These are phyloP conservation scores for Medicago truncatula DNA, from an alignment of 306 rosid species.

Conservation along the genomic window MtrunA17r5.0-ANR NC_053045.1:59309501-59310000, in stretches of 20 bases:
- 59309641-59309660: conserved; percentile 99
- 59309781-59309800: conserved; percentile 38
- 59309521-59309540: conserved; percentile 76
- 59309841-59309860: conserved; percentile 77
- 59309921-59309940: background rate
- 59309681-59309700: background rate
- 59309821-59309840: conserved; percentile 89
- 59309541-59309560: conserved; percentile 70
- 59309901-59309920: conserved; percentile 2
- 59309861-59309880: conserved; percentile 69
- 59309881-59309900: background rate
- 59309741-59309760: conserved; percentile 73
- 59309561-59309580: conserved; percentile 46
- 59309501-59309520: conserved; percentile 7
- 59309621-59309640: conserved; percentile 81
- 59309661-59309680: conserved; percentile 31
- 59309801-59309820: conserved; percentile 66
- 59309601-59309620: conserved; percentile 50
- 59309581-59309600: conserved; percentile 68
- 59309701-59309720: conserved; percentile 10
- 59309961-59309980: conserved; percentile 26
- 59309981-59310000: background rate
- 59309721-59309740: conserved; percentile 56
- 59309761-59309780: conserved; percentile 73
- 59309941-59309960: background rate